A percentile compares a stretch with the other conserved stretches of the same genome.
phyloP scores from a whole-genome alignment of 805 yeast genomes.

The Wickerhamiella alocasiicola region DNA sequence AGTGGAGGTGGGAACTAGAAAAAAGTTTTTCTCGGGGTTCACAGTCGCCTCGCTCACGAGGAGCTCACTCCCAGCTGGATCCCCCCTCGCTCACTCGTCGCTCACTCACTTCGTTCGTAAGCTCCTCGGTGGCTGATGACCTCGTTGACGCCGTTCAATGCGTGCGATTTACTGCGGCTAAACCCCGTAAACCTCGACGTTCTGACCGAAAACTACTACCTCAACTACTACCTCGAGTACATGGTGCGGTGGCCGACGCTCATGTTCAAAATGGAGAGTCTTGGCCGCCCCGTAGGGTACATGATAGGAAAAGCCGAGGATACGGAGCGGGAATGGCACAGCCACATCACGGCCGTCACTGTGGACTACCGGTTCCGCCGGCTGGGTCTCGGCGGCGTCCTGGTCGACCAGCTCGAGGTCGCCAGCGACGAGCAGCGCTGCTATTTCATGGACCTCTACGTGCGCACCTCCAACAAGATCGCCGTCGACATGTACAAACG shows the following conservation, averaged over 20 bases:
- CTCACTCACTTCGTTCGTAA: no score
- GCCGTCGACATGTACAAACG: conserved; percentile 78
- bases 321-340: conserved; percentile 72
- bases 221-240: conserved; percentile 74
- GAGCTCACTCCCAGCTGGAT: no score
- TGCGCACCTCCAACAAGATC: conserved; percentile 66
- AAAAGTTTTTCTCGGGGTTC: no score
- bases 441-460: conserved; percentile 82
- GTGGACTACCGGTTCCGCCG: conserved; percentile 73
- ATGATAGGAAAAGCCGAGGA: conserved; percentile 98
- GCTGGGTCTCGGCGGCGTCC: conserved; percentile 68
- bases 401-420: conserved; percentile 62
- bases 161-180: conserved; percentile 64
- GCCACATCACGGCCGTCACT: conserved; percentile 94
- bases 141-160: conserved; percentile 74
- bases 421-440: conserved; percentile 71
- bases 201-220: conserved; percentile 81
- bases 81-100: no score
- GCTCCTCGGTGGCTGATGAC: no score
- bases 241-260: conserved; percentile 78
- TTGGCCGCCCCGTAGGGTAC: conserved; percentile 29
- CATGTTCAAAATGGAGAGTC: conserved; percentile 47
- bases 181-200: conserved; percentile 76
- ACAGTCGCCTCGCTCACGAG: no score
- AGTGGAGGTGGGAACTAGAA: no score